Conservation (phyloP, 1,284 basidiomycete species). For the Stygiomarasmius scandens region DNA sequence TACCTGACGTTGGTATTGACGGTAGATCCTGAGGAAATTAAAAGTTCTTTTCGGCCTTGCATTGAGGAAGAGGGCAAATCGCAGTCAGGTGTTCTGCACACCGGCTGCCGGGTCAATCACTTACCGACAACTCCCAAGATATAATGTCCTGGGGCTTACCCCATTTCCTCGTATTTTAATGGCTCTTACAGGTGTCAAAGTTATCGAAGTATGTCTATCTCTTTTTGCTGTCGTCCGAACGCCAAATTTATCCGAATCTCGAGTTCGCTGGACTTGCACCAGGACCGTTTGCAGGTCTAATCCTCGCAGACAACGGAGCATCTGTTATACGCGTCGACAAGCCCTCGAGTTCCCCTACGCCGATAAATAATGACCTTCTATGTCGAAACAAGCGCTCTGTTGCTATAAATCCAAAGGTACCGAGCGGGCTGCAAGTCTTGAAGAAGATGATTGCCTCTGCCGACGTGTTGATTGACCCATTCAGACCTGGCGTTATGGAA, state of each 20-base stretch:
- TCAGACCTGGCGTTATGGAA: slow-evolving; percentile 83
- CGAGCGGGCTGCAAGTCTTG: slow-evolving; percentile 61
- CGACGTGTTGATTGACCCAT: slow-evolving; percentile 84
- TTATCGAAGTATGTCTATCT: slow-evolving; percentile 11
- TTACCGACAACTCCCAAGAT: neutral
- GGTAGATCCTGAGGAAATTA: neutral
- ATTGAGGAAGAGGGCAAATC: no score
- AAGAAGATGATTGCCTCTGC: slow-evolving; percentile 63
- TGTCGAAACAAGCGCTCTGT: slow-evolving; percentile 77
- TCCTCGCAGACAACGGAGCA: slow-evolving; percentile 83
- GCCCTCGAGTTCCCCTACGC: slow-evolving; percentile 43
- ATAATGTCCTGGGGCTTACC: neutral
- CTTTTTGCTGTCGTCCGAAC: neutral
- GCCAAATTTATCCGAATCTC: neutral
- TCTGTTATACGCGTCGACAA: slow-evolving; percentile 75
- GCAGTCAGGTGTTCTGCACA: no score
- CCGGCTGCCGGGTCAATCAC: no score
- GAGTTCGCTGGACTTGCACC: slow-evolving; percentile 88
- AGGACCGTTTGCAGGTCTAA: slow-evolving; percentile 78
- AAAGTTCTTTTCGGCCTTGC: no score
- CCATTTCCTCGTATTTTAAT: neutral
- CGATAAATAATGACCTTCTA: slow-evolving; percentile 48
- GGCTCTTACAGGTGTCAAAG: slow-evolving; percentile 18
- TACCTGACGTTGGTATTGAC: neutral
- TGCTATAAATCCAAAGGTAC: slow-evolving; percentile 64